Evolutionary conservation across 768 basidiomycete genomes (phyloP), one percentile per base, ranked within the genome.

Genomic region (Kwoniella sp.): DNA sequence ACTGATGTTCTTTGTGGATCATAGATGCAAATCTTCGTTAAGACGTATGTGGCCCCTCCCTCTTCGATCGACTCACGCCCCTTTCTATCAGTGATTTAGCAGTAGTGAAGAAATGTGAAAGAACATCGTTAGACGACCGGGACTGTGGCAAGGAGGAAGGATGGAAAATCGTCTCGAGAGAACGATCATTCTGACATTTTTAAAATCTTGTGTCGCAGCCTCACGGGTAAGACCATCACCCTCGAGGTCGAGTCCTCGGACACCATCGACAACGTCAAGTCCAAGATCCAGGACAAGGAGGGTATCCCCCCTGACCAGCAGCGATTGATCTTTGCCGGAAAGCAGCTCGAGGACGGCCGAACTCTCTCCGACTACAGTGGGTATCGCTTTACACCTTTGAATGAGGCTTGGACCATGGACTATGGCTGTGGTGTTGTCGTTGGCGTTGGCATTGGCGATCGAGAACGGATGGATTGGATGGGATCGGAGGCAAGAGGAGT

Each of bases 161-260:
- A 33, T 33, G 33, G 33, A 33, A 13, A 33, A 33, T 13, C 33
- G 44, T n/a, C n/a, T n/a, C n/a, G 44, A 40, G 54, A 7, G 19
- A 65, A 26, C 22, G 44, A 27, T 10, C 4, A 19, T 9, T 44
- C 54, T 54, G 54, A 62, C 52, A 5, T 5, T 21, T 36, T 19
- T 58, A 48, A 55, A 53, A 26, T 57, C 56, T 17, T 9, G 1
- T 50, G 22, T 15, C 22, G 50, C 58, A 79, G 77, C 69, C 81
- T 89, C 4, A 88, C 88, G 7, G 88, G 88, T 52, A 88, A 88
- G 84, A 90, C 89, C 52, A 88, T 89, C 74, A 89, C 88, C 63
- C 77, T 82, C 67, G 82, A 82, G 77, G 82, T 83, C 63, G 82
- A 83, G 76, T 82, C 82, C 25, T 81, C 81, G 27, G 82, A 83